Evolutionary conservation across 352 stramenopile genomes (phyloP), one percentile per base, ranked within the genome.

Genomic region (Globisporangium apiculatum): DNA sequence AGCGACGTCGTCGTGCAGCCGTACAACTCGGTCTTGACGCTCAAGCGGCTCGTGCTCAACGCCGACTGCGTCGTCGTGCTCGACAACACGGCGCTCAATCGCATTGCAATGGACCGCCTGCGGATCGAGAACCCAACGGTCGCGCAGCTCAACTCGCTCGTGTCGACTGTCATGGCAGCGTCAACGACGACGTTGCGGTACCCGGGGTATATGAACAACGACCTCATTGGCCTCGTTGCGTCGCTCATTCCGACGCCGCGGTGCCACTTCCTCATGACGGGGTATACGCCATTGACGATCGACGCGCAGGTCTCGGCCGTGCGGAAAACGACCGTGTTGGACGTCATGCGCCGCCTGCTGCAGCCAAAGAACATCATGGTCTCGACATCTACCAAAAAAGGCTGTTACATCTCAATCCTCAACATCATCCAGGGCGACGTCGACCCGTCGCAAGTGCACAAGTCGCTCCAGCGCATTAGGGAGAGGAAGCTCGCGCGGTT

Each of bases 351-450:
- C 51, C 92, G 97, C 41, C 66, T 97, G 54, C 66, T 97, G 53
- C 84, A 92, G 74, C 91, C 96, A 5, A 99, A 99, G 74, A 99
- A 99, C 81, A 99, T 99, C 70, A 99, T 99, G 97, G 97, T 99
- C 11, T 98, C 89, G n/a, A 97, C 96, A 43, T 94, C 83, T 5
- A 94, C 95, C 14, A 95, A 97, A 64, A 97, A 93, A 24, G 97
- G 96, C 6, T 99, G 96, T 71, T 99, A 99, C 79, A 98, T 99
- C 57, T 99, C 93, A 43, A 98, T 99, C 54, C 88, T 99, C 49
- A 99, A 99, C 73, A 99, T 99, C 67, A 99, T 99, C 66, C 97
- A 99, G 68, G 97, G 97, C 58, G 95, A 99, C 57, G 96, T 99
- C 49, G 97, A 99, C 71, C 97, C 97, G 35, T 99, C 96, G 24